Evolutionary conservation across 352 stramenopile genomes (phyloP), one percentile per base, ranked within the genome.

Genomic region (Phytophthora rubi): DNA sequence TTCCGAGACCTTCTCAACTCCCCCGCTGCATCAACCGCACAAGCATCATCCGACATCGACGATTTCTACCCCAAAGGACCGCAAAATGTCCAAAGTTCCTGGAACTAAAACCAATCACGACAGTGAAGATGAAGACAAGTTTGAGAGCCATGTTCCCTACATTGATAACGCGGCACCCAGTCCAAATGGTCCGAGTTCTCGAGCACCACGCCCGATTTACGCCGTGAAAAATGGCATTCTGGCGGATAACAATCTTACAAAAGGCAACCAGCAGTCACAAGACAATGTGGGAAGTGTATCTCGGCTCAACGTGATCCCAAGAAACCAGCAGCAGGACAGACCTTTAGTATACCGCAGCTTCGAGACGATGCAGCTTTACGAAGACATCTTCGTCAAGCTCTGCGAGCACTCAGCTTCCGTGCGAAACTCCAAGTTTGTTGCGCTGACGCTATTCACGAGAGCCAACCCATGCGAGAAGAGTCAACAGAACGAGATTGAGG

Each of bases 361-460:
- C 21, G 47, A 80, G 18, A 68, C 71, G 32, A 59, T 86, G 15
- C 37, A 80, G 9, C 15, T 70, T 30, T 89, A 85, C 33, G 72
- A 89, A 60, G 82, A 89, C 61, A 75, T 91, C 7, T 70, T 93
- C 13, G 62, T 83, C 6, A 80, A 82, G 35, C 59, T 92, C 18
- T 92, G 85, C 32, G 73, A 90, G 12, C 76, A 79, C 28, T 75
- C 83, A 6, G 76, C 73, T 10, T 73, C 65, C 0, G 70, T 80
- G 13, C 61, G 84, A 15, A 62, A 67, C 56, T 82, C 77, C 21
- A 82, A 81, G 45, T 93, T 88, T 58, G 85, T 86, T 2, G 85
- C 83, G 0, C 39, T 95, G 28, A 89, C 77, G 30, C 33, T 94
- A 21, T 88, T 88, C 26, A 83, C 72, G 5, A 52, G 21, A 47